Percentiles rank a stretch among this genome's conserved stretches.
Conservation (phyloP, 1,284 basidiomycete species). For the Melampsora larici-populina region DNA sequence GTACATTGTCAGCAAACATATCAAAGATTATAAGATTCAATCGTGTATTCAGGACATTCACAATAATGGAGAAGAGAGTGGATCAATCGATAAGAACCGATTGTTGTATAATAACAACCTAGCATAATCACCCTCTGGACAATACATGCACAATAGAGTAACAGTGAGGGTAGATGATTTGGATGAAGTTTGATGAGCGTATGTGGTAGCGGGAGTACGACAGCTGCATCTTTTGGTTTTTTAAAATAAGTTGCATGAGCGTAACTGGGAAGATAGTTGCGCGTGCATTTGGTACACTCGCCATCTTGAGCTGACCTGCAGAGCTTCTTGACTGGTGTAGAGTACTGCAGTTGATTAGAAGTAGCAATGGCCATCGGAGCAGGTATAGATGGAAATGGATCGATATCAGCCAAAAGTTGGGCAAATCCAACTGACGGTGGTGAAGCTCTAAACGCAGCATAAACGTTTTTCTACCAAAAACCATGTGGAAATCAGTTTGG, state of each 20-base stretch:
- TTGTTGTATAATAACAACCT: conserved; percentile 42
- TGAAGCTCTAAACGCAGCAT: conserved; percentile 34
- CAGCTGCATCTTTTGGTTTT: conserved; percentile 31
- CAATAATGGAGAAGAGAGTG: conserved; percentile 28
- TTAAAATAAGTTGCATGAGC: conserved; percentile 42
- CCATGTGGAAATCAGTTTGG: too few species aligned
- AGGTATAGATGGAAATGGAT: not conserved
- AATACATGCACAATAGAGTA: conserved; percentile 55
- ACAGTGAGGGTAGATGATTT: conserved; percentile 53
- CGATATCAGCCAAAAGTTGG: conserved; percentile 15
- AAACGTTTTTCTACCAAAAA: conserved; percentile 37
- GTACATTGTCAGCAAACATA: conserved; percentile 9
- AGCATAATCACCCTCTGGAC: conserved; percentile 51
- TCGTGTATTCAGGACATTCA: not conserved
- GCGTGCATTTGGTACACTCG: conserved; percentile 37
- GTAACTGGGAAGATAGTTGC: conserved; percentile 39
- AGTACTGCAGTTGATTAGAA: not conserved
- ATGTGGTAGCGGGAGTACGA: conserved; percentile 51
- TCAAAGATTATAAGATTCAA: not conserved
- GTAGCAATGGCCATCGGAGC: not conserved
- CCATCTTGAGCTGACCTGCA: conserved; percentile 42
- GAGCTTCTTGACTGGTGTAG: conserved; percentile 27
- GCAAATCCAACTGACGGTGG: conserved; percentile 42
- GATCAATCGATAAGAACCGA: conserved; percentile 47
- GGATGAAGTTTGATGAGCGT: conserved; percentile 52